Conservation (phyloP, 129 eudicot genomes). For the Erigeron canadensis region DNA sequence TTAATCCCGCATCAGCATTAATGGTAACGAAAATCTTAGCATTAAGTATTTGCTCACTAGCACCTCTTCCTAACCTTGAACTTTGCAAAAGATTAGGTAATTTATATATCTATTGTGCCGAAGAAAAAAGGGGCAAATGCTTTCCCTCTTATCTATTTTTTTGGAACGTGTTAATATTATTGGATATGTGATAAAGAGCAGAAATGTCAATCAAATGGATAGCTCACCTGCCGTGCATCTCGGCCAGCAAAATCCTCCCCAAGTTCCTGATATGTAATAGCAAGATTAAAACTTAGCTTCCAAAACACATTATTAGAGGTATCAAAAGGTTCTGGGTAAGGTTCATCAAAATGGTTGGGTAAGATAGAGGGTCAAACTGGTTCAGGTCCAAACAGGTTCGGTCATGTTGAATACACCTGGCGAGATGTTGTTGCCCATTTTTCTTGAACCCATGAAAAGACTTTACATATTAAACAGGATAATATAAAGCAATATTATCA, state of each 20-base stretch:
- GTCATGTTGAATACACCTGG: too few relatives aligned
- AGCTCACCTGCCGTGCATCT: slow-evolving; percentile 74
- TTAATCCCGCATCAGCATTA: slow-evolving; percentile 14
- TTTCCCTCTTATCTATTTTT: slow-evolving; percentile 6
- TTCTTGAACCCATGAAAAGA: too few relatives aligned
- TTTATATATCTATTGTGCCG: too few relatives aligned
- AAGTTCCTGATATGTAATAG: slow-evolving; percentile 30
- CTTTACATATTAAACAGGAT: too few relatives aligned
- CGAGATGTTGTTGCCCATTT: too few relatives aligned
- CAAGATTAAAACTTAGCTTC: slow-evolving; percentile 12
- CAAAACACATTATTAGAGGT: neutral
- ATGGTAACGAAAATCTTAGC: neutral
- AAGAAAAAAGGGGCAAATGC: neutral
- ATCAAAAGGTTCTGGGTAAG: neutral
- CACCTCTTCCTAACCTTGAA: too few relatives aligned
- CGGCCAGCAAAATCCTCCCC: slow-evolving; percentile 41
- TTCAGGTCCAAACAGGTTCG: too few relatives aligned
- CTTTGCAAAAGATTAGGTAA: too few relatives aligned
- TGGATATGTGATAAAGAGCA: neutral
- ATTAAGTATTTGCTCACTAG: too few relatives aligned
- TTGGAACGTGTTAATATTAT: neutral
- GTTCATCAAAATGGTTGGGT: too few relatives aligned
- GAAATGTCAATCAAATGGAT: neutral
- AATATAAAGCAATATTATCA: too few relatives aligned
- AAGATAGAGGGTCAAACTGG: too few relatives aligned